phyloP scores from a whole-genome alignment of 163 green algal genomes.

The Chlorella variabilis region DNA sequence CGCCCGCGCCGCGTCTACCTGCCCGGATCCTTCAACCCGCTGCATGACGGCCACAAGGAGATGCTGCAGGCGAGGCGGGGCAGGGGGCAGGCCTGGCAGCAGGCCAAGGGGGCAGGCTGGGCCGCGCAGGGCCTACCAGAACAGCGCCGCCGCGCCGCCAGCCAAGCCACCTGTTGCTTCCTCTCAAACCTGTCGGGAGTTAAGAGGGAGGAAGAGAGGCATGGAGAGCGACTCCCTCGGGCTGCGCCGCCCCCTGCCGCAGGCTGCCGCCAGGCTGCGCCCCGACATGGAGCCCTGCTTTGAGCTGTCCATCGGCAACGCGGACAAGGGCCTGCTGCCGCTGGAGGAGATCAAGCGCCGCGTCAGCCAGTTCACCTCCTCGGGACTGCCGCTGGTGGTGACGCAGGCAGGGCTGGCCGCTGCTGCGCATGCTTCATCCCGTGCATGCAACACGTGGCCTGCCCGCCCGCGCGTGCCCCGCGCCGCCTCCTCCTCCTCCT shows the following conservation, averaged over 20 bases:
- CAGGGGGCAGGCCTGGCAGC: too few species aligned
- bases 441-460: too few species aligned
- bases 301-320: conserved; percentile 89
- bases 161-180: too few species aligned
- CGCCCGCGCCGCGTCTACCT: conserved; percentile 74
- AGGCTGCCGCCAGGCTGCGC: not conserved
- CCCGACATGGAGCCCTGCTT: conserved; percentile 65
- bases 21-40: conserved; percentile 92
- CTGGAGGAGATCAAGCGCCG: conserved; percentile 64
- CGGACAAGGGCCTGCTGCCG: conserved; percentile 88
- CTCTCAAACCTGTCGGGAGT: not conserved
- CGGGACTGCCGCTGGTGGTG: conserved; percentile 72
- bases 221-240: not conserved
- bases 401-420: conserved; percentile 51
- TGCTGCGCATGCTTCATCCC: too few species aligned
- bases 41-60: conserved; percentile 74
- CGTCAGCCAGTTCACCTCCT: conserved; percentile 75
- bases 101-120: too few species aligned
- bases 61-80: conserved; percentile 33
- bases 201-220: not conserved
- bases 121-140: too few species aligned
- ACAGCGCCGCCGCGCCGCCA: too few species aligned
- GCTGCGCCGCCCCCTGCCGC: not conserved
- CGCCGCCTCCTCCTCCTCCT: too few species aligned
- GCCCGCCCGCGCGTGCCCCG: too few species aligned